Conservation (phyloP, 2,329 filamentous ascomycete genomes). For the Thielaviopsis punctulata region DNA sequence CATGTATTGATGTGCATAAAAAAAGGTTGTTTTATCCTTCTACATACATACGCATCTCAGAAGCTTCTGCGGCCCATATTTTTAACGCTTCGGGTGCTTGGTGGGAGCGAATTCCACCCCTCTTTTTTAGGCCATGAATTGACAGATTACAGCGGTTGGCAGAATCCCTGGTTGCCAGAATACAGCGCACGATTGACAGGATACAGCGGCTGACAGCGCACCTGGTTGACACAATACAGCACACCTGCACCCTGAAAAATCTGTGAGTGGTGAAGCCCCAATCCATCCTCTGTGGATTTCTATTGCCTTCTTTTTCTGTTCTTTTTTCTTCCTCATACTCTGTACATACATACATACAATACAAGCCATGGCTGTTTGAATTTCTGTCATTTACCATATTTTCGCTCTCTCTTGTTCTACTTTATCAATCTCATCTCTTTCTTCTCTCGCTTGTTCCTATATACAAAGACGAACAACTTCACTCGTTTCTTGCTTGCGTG, state of each 20-base stretch:
- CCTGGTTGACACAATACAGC: background rate
- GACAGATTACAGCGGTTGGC: background rate
- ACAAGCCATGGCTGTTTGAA: too few species aligned
- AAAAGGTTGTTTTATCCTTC: background rate
- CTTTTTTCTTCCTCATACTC: background rate
- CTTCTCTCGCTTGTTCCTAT: too few species aligned
- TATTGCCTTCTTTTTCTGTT: slow-evolving; percentile 1
- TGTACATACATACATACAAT: background rate
- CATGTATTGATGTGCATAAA: too few species aligned
- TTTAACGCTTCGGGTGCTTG: background rate
- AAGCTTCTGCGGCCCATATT: background rate
- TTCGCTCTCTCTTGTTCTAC: background rate
- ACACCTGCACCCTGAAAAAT: background rate
- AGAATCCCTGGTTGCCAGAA: background rate
- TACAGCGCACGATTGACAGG: too few species aligned
- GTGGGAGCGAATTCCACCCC: background rate
- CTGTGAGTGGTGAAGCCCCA: slow-evolving; percentile 8
- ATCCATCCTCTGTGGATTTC: slow-evolving; percentile 8
- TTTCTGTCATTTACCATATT: background rate
- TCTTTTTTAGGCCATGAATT: background rate
- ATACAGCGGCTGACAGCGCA: too few species aligned
- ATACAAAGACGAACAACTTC: too few species aligned
- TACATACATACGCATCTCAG: background rate
- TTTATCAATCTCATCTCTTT: background rate
- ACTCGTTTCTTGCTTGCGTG: background rate